phyloP scores from a whole-genome alignment of 2,329 filamentous ascomycete genomes.

The Tolypocladium inflatum region DNA sequence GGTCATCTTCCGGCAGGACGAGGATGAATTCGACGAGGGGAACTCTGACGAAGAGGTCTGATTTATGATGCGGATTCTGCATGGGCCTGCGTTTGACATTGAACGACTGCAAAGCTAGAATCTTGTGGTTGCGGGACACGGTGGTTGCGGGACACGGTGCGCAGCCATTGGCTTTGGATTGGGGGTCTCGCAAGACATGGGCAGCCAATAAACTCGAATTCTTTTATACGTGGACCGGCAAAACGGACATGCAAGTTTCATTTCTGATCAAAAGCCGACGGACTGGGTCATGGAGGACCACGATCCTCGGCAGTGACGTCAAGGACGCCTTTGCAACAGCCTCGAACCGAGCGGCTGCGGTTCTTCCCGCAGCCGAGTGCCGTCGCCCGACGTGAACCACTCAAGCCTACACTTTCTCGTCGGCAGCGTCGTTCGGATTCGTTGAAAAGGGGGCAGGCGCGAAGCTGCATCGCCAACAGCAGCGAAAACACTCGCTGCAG shows the following conservation, averaged over 20 bases:
- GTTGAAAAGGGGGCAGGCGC: background rate
- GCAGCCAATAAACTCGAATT: background rate
- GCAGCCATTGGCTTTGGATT: background rate
- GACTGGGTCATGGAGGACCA: background rate
- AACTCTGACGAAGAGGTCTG: slow-evolving; percentile 30
- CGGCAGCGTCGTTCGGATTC: background rate
- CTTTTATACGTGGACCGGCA: background rate
- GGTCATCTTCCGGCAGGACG: slow-evolving; percentile 67
- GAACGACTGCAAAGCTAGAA: background rate
- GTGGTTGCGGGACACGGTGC: background rate
- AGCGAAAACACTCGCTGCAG: background rate
- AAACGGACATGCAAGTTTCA: background rate
- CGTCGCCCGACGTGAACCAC: background rate
- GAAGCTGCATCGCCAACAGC: background rate
- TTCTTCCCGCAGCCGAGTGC: background rate
- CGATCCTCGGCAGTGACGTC: background rate
- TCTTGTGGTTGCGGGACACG: background rate
- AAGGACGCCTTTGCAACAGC: background rate
- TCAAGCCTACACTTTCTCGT: background rate
- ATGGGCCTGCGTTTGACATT: background rate
- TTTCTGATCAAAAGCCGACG: background rate
- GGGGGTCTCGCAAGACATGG: background rate
- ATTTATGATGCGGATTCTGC: background rate
- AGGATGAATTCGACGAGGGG: slow-evolving; percentile 44
- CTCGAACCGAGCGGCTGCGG: background rate